These are phyloP conservation scores for Fusarium scirpi DNA, from an alignment of 2,329 filamentous ascomycete genomes.

Conservation along the genomic window DNA sequence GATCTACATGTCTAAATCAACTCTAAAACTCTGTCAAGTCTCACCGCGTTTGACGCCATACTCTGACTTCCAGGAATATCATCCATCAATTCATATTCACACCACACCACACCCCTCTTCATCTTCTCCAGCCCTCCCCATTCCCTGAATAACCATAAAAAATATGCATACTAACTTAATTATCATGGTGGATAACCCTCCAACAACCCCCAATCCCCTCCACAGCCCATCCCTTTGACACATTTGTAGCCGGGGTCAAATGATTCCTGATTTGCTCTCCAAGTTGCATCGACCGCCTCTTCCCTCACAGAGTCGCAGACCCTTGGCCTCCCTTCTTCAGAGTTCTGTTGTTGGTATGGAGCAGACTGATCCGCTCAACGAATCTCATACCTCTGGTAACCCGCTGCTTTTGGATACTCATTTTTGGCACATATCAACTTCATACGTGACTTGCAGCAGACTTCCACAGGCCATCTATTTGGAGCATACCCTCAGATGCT, in stretches of 20 bases:
- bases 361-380: neutral
- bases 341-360: slow-evolving; percentile 4
- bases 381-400: neutral
- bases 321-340: neutral
- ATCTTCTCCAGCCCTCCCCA: slow-evolving; percentile 3
- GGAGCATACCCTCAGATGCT: neutral
- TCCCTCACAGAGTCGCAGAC: neutral
- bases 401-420: neutral
- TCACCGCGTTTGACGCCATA: neutral
- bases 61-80: neutral
- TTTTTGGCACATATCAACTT: neutral
- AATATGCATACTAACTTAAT: slow-evolving; percentile 35
- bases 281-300: neutral
- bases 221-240: slow-evolving; percentile 11
- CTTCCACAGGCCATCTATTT: neutral
- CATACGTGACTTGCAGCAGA: neutral
- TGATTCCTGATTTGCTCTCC: slow-evolving; percentile 7
- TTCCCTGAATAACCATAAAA: slow-evolving; percentile 41
- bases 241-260: slow-evolving; percentile 5
- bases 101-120: neutral
- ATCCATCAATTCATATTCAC: neutral
- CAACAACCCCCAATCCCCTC: slow-evolving; percentile 11
- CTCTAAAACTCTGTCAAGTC: neutral
- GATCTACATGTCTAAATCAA: neutral
- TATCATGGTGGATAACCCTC: slow-evolving; percentile 21